Evolutionary conservation across 208 protist species (phyloP).

Genomic region (Trypanosoma congolense): DNA sequence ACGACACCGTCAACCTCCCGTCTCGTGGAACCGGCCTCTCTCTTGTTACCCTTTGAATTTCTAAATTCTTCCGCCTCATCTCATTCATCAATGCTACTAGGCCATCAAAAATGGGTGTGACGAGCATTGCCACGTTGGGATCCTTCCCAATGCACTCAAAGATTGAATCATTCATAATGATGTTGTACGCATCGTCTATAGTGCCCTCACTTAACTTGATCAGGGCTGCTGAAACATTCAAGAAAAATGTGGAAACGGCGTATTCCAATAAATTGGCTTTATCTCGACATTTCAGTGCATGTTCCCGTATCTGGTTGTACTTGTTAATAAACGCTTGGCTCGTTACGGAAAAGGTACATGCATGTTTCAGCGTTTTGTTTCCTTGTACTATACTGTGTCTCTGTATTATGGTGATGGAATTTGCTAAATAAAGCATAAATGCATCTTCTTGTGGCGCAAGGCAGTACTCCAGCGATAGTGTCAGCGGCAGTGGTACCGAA

Average conservation of each 20-base stretch:
- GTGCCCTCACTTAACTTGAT: constrained; percentile 1
- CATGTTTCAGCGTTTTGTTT: constrained; percentile 1
- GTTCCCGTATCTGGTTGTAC: constrained; percentile 9
- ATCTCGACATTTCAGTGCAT: not conserved
- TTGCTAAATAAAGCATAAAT: constrained; percentile 8
- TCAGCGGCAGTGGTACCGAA: constrained; percentile 9
- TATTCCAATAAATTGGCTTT: constrained; percentile 3
- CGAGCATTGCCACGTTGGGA: not conserved
- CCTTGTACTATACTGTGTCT: not conserved
- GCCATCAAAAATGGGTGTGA: constrained; percentile 9
- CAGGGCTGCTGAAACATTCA: constrained; percentile 5
- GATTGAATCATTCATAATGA: constrained; percentile 5
- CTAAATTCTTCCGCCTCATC: not conserved
- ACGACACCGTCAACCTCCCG: constrained; percentile 1
- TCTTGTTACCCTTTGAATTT: not conserved
- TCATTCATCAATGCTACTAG: constrained; percentile 2
- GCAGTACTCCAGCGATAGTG: constrained; percentile 10
- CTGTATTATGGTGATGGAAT: not conserved
- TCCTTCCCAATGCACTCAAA: constrained; percentile 7
- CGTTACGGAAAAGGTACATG: not conserved
- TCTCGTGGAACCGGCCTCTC: not conserved
- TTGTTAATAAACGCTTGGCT: constrained; percentile 9
- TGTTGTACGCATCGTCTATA: constrained; percentile 1
- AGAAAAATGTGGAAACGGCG: constrained; percentile 4
- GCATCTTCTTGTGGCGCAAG: constrained; percentile 1